Base-by-base conservation (phyloP, 2,329 filamentous ascomycete species). In the Stagonosporopsis vannaccii region DNA sequence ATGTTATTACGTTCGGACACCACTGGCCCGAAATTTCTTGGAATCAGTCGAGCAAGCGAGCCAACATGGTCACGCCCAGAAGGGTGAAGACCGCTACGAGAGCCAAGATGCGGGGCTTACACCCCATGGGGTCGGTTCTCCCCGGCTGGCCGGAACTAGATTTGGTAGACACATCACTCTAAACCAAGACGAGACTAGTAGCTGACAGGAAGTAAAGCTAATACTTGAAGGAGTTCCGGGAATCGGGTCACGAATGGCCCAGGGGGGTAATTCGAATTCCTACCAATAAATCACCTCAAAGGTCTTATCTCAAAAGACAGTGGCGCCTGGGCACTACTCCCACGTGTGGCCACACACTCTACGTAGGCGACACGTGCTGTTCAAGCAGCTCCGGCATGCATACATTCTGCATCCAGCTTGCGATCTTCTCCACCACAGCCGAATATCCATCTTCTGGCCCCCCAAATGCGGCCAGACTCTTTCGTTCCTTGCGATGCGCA, bases 71-170 rank as follows among this genome's bases (percentile, higher is more conserved):
- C 45, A 51, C 45, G 58, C 58, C 53, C 53, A 57, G 45, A 32
- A 48, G 17, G n/a, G 13, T 30, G 45, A 45, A 35, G 51, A 41
- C 48, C 40, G 35, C 39, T 53, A 60, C 43, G 30, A 53, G 39
- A 43, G 57, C 57, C 57, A 60, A 60, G 57, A 60, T 60, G 57
- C 57, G 57, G 57, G 57, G 57, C 46, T 57, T 52, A 43, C 44
- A 42, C 53, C 57, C 57, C 57, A 60, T 57, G 57, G 57, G 57
- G 57, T 42, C 36, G 36, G 20, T 40, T 13, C 9, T 23, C 12
- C 36, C 36, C 30, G 19, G 12, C 20, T 40, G 20, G 19, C 12
- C 36, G 19, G 36, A 8, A 40, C 20, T 23, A 22, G 36, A 23
- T 40, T 40, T 32, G 36, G 20, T 23, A 11, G 5, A 15, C 11